phyloP scores from a whole-genome alignment of 2,329 filamentous ascomycete species.

The Aureobasidium subglaciale region DNA sequence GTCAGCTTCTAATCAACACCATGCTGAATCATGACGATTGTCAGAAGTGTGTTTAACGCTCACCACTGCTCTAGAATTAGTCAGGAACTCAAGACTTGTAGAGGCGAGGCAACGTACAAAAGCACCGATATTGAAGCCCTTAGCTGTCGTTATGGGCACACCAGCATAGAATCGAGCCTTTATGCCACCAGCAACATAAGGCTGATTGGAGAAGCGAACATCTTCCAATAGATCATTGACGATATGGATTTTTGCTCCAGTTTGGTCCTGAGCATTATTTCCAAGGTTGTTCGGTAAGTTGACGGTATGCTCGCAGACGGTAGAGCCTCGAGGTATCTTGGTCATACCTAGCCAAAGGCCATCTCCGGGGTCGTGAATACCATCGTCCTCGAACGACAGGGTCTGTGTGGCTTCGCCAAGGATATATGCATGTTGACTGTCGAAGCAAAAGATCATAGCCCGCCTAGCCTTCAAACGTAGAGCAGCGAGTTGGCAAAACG shows the following conservation, averaged over 20 bases:
- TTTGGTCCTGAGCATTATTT: slow-evolving; percentile 23
- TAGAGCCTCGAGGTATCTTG: slow-evolving; percentile 28
- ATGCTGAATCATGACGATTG: too few relatives aligned
- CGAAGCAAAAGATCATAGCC: slow-evolving; percentile 40
- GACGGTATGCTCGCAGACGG: slow-evolving; percentile 28
- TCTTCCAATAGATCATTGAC: slow-evolving; percentile 26
- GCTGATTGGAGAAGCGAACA: slow-evolving; percentile 22
- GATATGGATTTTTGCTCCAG: slow-evolving; percentile 21
- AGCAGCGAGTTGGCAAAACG: slow-evolving; percentile 31
- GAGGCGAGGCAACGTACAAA: slow-evolving; percentile 31
- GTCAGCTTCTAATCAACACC: too few relatives aligned
- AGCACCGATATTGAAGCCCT: slow-evolving; percentile 52
- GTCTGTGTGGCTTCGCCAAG: slow-evolving; percentile 45
- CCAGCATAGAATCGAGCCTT: slow-evolving; percentile 27
- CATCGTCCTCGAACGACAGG: slow-evolving; percentile 31
- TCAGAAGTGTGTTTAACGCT: too few relatives aligned
- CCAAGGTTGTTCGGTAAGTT: slow-evolving; percentile 19
- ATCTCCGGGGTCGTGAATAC: slow-evolving; percentile 29
- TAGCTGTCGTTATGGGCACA: slow-evolving; percentile 53
- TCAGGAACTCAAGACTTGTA: background rate
- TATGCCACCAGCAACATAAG: slow-evolving; percentile 22
- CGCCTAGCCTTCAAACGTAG: slow-evolving; percentile 31
- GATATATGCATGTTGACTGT: slow-evolving; percentile 42
- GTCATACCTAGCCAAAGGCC: slow-evolving; percentile 30
- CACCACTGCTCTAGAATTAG: background rate